Percentiles rank a stretch among this genome's conserved stretches.
phyloP scores from a whole-genome alignment of 495 filamentous ascomycete species.

The Sordaria brevicollis region DNA sequence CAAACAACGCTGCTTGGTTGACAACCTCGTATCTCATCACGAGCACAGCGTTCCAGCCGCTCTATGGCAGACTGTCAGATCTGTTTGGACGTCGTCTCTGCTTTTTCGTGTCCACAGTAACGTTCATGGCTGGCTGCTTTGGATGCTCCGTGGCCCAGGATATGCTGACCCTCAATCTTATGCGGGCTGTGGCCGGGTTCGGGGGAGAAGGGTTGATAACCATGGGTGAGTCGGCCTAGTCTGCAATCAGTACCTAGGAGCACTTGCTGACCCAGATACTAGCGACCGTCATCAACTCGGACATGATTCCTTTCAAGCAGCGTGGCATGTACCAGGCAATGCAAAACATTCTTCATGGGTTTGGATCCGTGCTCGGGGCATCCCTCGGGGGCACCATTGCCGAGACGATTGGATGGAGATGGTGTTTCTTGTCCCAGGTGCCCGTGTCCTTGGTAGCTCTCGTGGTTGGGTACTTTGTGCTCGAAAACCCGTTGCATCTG shows the following conservation, averaged over 20 bases:
- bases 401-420: constrained; percentile 40
- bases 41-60: constrained; percentile 53
- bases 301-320: constrained; percentile 52
- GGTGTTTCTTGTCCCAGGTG: constrained; percentile 40
- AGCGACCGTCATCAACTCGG: constrained; percentile 58
- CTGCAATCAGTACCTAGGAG: neutral
- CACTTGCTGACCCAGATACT: constrained; percentile 2
- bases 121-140: constrained; percentile 37
- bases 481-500: constrained; percentile 29
- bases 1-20: constrained; percentile 51
- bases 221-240: constrained; percentile 38
- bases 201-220: constrained; percentile 53
- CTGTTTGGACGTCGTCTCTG: constrained; percentile 44
- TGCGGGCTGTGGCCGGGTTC: constrained; percentile 43
- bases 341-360: constrained; percentile 52
- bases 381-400: constrained; percentile 40
- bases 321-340: constrained; percentile 56
- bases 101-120: constrained; percentile 39
- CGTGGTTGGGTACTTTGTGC: constrained; percentile 42
- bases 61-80: constrained; percentile 38
- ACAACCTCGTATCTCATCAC: constrained; percentile 67
- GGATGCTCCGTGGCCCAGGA: constrained; percentile 35
- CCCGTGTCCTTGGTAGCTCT: constrained; percentile 46
- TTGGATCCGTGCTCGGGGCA: constrained; percentile 39
- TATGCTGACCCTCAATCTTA: constrained; percentile 30